These are phyloP conservation scores for Saccharomycopsis phalli DNA, from an alignment of 1,139 yeast genomes.

Conservation along the genomic window DNA sequence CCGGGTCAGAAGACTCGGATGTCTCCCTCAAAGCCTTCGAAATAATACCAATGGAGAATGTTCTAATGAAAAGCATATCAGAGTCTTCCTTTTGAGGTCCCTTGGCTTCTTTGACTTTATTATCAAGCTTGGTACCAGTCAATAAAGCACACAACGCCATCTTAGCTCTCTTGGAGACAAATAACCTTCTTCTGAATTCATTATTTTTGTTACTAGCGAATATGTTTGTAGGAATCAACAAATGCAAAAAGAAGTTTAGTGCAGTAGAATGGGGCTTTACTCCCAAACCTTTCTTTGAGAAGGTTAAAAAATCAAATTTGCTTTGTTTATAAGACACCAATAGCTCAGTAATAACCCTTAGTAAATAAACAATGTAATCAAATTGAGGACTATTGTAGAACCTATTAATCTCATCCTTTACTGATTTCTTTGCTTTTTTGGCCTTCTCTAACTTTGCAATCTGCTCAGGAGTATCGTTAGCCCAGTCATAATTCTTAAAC, in stretches of 20 bases:
- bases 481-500: conserved; percentile 22
- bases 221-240: conserved; percentile 52
- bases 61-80: conserved; percentile 64
- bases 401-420: conserved; percentile 20
- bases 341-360: conserved; percentile 63
- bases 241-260: conserved; percentile 67
- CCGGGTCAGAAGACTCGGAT: conserved; percentile 27
- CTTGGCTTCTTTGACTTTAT: conserved; percentile 23
- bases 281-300: conserved; percentile 44
- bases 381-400: conserved; percentile 18
- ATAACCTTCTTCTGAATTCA: conserved; percentile 28
- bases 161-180: conserved; percentile 31
- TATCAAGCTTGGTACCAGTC: conserved; percentile 51
- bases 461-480: conserved; percentile 26
- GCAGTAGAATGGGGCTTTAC: conserved; percentile 66
- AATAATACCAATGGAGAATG: conserved; percentile 65
- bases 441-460: conserved; percentile 21
- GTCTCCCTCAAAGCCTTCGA: conserved; percentile 52
- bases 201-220: conserved; percentile 29
- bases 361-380: conserved; percentile 26
- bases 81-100: conserved; percentile 46
- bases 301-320: conserved; percentile 75
- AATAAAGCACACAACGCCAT: conserved; percentile 50
- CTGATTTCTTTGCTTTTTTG: conserved; percentile 27
- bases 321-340: conserved; percentile 72